Evolutionary conservation across 2,329 filamentous ascomycete genomes (phyloP).

Genomic region (Fusarium praegraminearum): DNA sequence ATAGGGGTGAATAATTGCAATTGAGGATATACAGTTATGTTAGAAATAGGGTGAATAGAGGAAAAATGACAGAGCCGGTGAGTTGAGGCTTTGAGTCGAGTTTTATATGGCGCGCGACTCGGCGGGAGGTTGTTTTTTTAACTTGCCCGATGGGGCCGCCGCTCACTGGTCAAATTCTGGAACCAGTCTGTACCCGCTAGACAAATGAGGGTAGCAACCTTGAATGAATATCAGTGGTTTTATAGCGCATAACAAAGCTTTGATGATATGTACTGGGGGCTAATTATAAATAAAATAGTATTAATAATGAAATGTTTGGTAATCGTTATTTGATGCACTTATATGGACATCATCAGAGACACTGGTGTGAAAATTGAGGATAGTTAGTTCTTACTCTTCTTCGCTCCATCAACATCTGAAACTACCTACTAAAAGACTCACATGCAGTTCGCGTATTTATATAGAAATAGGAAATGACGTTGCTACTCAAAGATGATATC

Average conservation of each 20-base stretch:
- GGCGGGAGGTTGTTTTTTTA: conserved; percentile 34
- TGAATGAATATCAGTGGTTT: conserved; percentile 18
- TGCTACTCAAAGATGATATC: neutral
- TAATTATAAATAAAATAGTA: neutral
- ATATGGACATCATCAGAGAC: neutral
- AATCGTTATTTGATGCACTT: too few relatives aligned
- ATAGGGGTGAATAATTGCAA: neutral
- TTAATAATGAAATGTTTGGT: neutral
- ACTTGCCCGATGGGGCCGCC: conserved; percentile 37
- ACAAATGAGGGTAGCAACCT: conserved; percentile 24
- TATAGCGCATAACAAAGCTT: neutral
- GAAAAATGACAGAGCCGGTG: conserved; percentile 7
- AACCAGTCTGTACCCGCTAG: conserved; percentile 25
- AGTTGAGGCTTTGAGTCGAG: conserved; percentile 39
- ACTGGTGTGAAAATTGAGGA: neutral
- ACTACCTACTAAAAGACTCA: too few relatives aligned
- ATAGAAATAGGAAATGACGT: neutral
- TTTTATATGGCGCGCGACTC: conserved; percentile 45
- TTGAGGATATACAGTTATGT: neutral
- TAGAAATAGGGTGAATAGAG: neutral
- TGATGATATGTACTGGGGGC: neutral
- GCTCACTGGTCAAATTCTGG: conserved; percentile 37
- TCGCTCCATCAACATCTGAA: neutral
- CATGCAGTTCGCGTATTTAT: neutral
- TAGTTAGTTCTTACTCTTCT: neutral